Percentiles rank a stretch among this genome's conserved stretches.
phyloP scores from a whole-genome alignment of 2,329 filamentous ascomycete genomes.

The Hypoxylon sp. region DNA sequence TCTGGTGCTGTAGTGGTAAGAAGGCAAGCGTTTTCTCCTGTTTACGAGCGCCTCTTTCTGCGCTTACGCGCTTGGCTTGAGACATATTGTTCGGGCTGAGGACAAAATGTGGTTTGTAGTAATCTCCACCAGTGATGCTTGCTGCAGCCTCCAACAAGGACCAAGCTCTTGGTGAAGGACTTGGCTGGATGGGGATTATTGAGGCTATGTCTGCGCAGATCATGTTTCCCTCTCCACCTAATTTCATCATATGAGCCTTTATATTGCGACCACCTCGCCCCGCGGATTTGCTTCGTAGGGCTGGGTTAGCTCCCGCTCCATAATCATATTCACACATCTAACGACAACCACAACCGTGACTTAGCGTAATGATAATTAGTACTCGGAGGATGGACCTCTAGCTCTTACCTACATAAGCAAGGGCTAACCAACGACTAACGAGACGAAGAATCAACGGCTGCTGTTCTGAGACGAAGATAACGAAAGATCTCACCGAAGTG shows the following conservation, averaged over 20 bases:
- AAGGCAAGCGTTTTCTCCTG: constrained; percentile 6
- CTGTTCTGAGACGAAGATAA: not conserved
- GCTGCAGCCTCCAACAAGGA: constrained; percentile 9
- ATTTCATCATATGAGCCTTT: constrained; percentile 21
- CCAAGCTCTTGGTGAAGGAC: constrained; percentile 28
- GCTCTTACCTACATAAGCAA: constrained; percentile 9
- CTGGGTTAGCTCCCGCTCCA: constrained; percentile 19
- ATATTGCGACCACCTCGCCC: constrained; percentile 32
- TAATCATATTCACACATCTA: constrained; percentile 16
- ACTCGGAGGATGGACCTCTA: constrained; percentile 15
- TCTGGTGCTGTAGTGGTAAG: constrained; percentile 13
- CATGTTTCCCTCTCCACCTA: constrained; percentile 22
- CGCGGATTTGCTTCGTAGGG: constrained; percentile 22
- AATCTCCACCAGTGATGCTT: constrained; percentile 32
- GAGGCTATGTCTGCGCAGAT: constrained; percentile 39
- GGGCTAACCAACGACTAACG: constrained; percentile 5
- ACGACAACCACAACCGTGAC: constrained; percentile 4
- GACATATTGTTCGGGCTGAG: constrained; percentile 24
- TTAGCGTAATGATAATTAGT: not conserved
- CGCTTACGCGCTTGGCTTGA: constrained; percentile 16
- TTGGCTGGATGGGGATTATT: constrained; percentile 30
- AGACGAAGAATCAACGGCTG: not conserved
- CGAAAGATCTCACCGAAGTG: constrained; percentile 1
- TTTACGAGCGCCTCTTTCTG: constrained; percentile 4
- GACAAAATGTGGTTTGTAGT: constrained; percentile 26